Base-by-base conservation (phyloP, 495 filamentous ascomycete genomes). In the Xanthoparmelia taractica region DNA sequence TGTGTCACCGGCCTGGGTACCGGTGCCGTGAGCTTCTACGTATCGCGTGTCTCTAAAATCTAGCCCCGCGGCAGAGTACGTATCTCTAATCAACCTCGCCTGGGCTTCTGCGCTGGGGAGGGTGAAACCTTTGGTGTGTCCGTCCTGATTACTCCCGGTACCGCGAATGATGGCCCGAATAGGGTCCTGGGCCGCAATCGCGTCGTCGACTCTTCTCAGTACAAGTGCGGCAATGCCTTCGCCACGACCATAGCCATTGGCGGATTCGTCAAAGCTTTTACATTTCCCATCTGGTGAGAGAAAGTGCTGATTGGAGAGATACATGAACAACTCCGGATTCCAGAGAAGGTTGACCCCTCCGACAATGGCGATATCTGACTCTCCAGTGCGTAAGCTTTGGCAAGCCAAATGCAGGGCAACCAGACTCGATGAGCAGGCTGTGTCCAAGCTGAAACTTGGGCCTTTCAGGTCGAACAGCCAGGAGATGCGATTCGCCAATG, bases 111-210 rank as follows among this genome's bases (percentile, higher is more conserved):
- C 31, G 31, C 52, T 75, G 0, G 73, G 72, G 45, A 69, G 43
- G 8, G 73, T 75, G 34, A 76, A 70, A 7, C 73, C 69, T 2
- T 66, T 50, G 0, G 77, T 75, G 7, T 64, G 57, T 1, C 77
- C 75, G 60, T 79, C 74, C 40, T 74, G 71, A 63, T 78, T 79
- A 12, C 43, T 33, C 0, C 66, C 74, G 27, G 71, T 74, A 18
- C 34, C 65, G 3, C 74, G 66, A n/a, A 79, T 69, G 29, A 79
- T 59, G 2, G 69, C 73, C 4, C 71, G 69, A 15, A 79, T 75
- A 3, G 63, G n/a, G 48, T 78, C 73, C 61, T 69, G n/a, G 29
- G 73, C 74, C 1, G 20, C 13, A 1, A 78, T 43, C 2, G 77
- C 77, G 20, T 65, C 61, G 12, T 58, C 12, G 0, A 76, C 36